A percentile compares a stretch with the other conserved stretches of the same genome.
Evolutionary conservation across 1,284 basidiomycete species (phyloP).

Genomic region (Trichosporon sp.): DNA sequence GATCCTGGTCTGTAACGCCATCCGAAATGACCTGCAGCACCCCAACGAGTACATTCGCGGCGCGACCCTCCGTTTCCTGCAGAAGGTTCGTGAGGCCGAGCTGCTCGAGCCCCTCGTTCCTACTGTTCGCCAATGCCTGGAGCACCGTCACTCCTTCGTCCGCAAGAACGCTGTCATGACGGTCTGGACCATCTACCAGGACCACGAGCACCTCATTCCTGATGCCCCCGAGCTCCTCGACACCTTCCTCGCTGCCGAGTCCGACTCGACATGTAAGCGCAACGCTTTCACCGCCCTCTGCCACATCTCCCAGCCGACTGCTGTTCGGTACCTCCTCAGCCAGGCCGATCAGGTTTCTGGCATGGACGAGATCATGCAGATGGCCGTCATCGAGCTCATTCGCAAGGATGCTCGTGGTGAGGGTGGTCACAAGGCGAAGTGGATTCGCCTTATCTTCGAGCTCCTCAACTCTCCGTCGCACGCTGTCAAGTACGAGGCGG

Average conservation of each 20-base stretch:
- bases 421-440: constrained; percentile 73
- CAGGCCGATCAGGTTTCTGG: constrained; percentile 78
- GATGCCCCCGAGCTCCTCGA: constrained; percentile 96
- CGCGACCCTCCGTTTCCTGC: constrained; percentile 90
- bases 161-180: constrained; percentile 99
- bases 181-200: constrained; percentile 87
- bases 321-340: constrained; percentile 83
- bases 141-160: constrained; percentile 97
- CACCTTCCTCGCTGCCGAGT: constrained; percentile 95
- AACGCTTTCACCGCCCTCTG: constrained; percentile 96
- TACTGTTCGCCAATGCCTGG: constrained; percentile 86
- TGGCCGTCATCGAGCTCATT: constrained; percentile 93
- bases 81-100: constrained; percentile 92
- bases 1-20: constrained; percentile 98
- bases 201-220: constrained; percentile 90
- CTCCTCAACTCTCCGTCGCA: constrained; percentile 86
- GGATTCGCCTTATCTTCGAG: constrained; percentile 92
- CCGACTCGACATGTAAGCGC: constrained; percentile 92
- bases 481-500: constrained; percentile 97
- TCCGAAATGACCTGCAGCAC: constrained; percentile 98
- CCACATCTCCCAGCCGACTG: constrained; percentile 80
- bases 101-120: constrained; percentile 94
- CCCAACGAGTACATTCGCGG: constrained; percentile 99
- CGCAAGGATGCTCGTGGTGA: constrained; percentile 84
- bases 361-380: constrained; percentile 92